These are phyloP conservation scores for Penicillium sp. DNA, from an alignment of 2,329 filamentous ascomycete genomes.

Conservation along the genomic window DNA sequence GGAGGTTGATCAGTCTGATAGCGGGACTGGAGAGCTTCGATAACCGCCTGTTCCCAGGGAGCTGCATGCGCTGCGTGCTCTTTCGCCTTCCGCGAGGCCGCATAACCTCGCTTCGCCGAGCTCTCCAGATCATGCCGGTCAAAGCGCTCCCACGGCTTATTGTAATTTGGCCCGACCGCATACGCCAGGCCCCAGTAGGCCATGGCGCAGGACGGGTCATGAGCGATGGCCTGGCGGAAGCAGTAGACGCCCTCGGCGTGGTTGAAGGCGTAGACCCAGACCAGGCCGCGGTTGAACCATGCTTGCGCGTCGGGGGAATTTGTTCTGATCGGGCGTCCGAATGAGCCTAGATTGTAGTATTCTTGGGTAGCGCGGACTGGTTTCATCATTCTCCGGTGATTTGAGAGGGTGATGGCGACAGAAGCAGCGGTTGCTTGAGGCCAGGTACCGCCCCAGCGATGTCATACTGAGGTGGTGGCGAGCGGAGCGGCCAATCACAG, in stretches of 20 bases:
- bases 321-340: slow-evolving; percentile 40
- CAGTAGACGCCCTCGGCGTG: slow-evolving; percentile 45
- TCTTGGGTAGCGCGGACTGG: not conserved
- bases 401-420: not conserved
- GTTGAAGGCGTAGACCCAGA: slow-evolving; percentile 46
- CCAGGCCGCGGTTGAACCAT: slow-evolving; percentile 42
- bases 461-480: not conserved
- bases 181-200: slow-evolving; percentile 59
- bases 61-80: slow-evolving; percentile 42
- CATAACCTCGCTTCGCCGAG: slow-evolving; percentile 54
- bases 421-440: not conserved
- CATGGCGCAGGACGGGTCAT: slow-evolving; percentile 44
- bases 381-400: not conserved
- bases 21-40: slow-evolving; percentile 65
- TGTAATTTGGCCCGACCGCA: slow-evolving; percentile 75
- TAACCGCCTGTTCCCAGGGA: slow-evolving; percentile 63
- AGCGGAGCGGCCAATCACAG: not conserved
- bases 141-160: slow-evolving; percentile 78
- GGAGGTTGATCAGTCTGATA: slow-evolving; percentile 55
- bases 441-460: not conserved
- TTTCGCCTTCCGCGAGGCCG: slow-evolving; percentile 52
- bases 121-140: slow-evolving; percentile 62
- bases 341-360: slow-evolving; percentile 38
- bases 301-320: slow-evolving; percentile 31
- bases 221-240: slow-evolving; percentile 41